phyloP scores from a whole-genome alignment of 179 eudicot genomes.

The Vitellaria paradoxa region DNA sequence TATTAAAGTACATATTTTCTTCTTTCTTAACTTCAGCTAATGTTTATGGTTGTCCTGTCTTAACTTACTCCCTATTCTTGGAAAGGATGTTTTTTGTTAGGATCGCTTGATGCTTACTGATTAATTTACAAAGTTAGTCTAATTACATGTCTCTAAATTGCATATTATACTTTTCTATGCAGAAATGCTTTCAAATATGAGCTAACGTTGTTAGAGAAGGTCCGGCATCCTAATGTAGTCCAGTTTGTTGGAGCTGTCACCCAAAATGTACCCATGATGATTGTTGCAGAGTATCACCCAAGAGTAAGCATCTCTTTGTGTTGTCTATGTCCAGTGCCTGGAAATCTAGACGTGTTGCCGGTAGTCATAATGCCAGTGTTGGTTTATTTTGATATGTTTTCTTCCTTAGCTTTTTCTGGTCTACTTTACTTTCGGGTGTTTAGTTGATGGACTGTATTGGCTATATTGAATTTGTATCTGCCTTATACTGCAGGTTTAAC shows the following conservation, averaged over 20 bases:
- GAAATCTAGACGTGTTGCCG: too few relatives aligned
- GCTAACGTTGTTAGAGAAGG: constrained; percentile 87
- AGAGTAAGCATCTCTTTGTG: constrained; percentile 43
- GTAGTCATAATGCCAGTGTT: too few relatives aligned
- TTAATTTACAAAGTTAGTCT: not conserved
- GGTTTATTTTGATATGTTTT: too few relatives aligned
- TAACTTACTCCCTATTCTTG: too few relatives aligned
- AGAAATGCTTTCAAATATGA: constrained; percentile 92
- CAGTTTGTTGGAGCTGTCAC: constrained; percentile 99
- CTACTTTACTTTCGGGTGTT: too few relatives aligned
- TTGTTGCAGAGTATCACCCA: constrained; percentile 80
- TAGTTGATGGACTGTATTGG: too few relatives aligned
- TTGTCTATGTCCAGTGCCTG: too few relatives aligned
- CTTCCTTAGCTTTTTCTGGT: too few relatives aligned
- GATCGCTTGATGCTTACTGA: not conserved
- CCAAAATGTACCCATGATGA: constrained; percentile 99
- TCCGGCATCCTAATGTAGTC: constrained; percentile 95
- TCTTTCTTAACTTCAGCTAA: too few relatives aligned
- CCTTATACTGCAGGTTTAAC: not conserved
- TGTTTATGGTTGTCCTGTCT: too few relatives aligned
- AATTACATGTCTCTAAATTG: not conserved
- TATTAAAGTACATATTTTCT: too few relatives aligned
- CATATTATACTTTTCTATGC: constrained; percentile 16
- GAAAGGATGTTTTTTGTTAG: not conserved
- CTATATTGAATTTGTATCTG: not conserved